These are phyloP conservation scores for Lepidopterella palustris DNA, from an alignment of 495 filamentous ascomycete species.

Conservation along the genomic window DNA sequence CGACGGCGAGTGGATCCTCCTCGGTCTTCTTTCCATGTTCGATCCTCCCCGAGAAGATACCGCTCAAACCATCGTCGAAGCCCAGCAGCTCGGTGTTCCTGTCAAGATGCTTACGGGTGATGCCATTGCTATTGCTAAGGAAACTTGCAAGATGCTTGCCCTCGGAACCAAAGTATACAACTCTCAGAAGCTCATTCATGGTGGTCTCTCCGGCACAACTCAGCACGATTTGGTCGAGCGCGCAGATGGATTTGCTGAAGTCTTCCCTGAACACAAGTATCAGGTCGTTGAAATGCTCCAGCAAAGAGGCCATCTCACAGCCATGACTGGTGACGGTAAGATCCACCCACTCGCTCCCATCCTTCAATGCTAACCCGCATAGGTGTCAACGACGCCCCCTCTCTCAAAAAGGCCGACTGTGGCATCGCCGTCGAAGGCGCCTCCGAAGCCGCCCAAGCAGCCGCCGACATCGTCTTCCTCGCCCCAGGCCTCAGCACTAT, in stretches of 20 bases:
- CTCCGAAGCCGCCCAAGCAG: conserved; percentile 69
- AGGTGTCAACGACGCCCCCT: conserved; percentile 69
- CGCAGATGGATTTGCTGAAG: conserved; percentile 70
- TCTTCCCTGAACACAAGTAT: conserved; percentile 74
- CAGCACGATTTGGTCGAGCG: conserved; percentile 72
- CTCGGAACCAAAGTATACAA: conserved; percentile 74
- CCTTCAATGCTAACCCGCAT: conserved; percentile 4
- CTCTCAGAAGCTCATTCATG: conserved; percentile 66
- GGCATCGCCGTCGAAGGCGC: conserved; percentile 76
- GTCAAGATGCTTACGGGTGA: conserved; percentile 80
- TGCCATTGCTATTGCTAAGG: conserved; percentile 71
- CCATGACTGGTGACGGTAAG: conserved; percentile 62
- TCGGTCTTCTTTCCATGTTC: conserved; percentile 74
- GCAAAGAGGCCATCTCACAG: conserved; percentile 66
- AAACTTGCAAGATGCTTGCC: conserved; percentile 75
- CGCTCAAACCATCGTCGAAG: conserved; percentile 69
- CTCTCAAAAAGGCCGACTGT: conserved; percentile 66
- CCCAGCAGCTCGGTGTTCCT: conserved; percentile 66
- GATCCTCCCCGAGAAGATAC: conserved; percentile 73
- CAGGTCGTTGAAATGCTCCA: conserved; percentile 72
- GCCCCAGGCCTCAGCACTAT: conserved; percentile 71
- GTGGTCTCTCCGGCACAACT: conserved; percentile 64
- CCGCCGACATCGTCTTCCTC: conserved; percentile 74
- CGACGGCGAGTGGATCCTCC: conserved; percentile 50
- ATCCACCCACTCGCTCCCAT: background rate